phyloP scores from a whole-genome alignment of 2,329 filamentous ascomycete species.

The Penicillium sp. region DNA sequence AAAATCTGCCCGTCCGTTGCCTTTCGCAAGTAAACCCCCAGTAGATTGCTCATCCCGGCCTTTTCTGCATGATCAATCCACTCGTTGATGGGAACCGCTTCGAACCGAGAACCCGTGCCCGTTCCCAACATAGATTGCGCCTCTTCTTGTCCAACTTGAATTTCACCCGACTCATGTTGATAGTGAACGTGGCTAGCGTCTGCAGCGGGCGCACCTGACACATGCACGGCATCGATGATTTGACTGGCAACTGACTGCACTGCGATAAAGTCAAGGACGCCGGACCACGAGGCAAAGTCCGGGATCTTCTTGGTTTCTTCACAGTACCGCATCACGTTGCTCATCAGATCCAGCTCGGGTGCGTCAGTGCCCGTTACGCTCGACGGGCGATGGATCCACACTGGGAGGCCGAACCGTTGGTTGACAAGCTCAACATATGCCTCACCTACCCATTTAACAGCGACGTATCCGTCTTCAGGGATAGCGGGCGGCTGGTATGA shows the following conservation, averaged over 20 bases:
- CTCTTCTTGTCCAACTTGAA: conserved; percentile 13
- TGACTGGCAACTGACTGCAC: conserved; percentile 18
- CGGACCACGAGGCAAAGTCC: conserved; percentile 16
- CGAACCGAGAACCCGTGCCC: conserved; percentile 7
- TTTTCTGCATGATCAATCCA: conserved; percentile 21
- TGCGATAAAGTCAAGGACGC: conserved; percentile 21
- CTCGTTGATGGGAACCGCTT: conserved; percentile 11
- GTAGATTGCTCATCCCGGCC: conserved; percentile 20
- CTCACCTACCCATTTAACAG: conserved; percentile 44
- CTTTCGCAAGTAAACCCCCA: conserved; percentile 19
- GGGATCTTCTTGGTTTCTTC: conserved; percentile 16
- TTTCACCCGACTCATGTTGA: conserved; percentile 18
- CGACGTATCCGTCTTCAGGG: conserved; percentile 36
- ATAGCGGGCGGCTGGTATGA: conserved; percentile 25
- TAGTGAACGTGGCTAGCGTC: conserved; percentile 1
- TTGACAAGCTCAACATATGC: conserved; percentile 33
- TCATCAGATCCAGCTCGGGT: conserved; percentile 22
- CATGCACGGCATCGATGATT: conserved; percentile 10
- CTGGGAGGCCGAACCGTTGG: conserved; percentile 14
- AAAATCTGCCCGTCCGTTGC: conserved; percentile 14
- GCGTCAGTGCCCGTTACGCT: conserved; percentile 19
- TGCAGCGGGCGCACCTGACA: neutral
- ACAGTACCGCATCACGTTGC: conserved; percentile 19
- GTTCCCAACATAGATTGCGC: conserved; percentile 17
- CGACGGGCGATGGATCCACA: conserved; percentile 34